A percentile compares a stretch with the other conserved stretches of the same genome.
Conservation (phyloP, 1,284 basidiomycete species). For the Austroboletus novae-zelandiae region DNA sequence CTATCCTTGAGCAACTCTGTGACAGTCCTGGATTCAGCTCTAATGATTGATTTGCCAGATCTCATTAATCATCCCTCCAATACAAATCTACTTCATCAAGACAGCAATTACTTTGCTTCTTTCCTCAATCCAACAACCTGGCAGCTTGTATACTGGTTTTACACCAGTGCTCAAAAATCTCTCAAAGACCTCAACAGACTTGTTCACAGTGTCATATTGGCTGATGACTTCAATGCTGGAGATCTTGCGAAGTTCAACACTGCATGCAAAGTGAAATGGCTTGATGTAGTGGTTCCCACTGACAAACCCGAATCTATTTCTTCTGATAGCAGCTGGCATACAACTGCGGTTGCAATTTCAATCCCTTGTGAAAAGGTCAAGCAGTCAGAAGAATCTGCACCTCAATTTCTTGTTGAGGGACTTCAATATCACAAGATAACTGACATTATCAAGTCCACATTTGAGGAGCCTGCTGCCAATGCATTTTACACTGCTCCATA, state of each 20-base stretch:
- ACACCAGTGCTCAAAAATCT: constrained; percentile 28
- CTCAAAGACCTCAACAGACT: constrained; percentile 27
- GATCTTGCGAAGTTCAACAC: constrained; percentile 20
- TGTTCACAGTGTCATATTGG: constrained; percentile 29
- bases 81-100: no score
- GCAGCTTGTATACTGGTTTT: constrained; percentile 31
- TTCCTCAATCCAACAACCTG: constrained; percentile 28
- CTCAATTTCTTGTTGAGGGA: constrained; percentile 7
- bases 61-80: no score
- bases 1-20: background rate
- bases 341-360: constrained; percentile 14
- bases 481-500: constrained; percentile 25
- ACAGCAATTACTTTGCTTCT: constrained; percentile 9
- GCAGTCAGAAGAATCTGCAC: background rate
- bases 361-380: constrained; percentile 18
- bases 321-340: constrained; percentile 22
- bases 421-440: constrained; percentile 13
- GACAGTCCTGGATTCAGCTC: background rate
- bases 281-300: constrained; percentile 10
- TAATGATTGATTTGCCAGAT: background rate
- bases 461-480: constrained; percentile 7
- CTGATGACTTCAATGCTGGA: constrained; percentile 17
- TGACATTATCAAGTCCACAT: constrained; percentile 12
- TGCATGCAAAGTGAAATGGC: constrained; percentile 3
- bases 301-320: background rate